Conservation (phyloP, 1,284 basidiomycete species). For the Testicularia cyperi region DNA sequence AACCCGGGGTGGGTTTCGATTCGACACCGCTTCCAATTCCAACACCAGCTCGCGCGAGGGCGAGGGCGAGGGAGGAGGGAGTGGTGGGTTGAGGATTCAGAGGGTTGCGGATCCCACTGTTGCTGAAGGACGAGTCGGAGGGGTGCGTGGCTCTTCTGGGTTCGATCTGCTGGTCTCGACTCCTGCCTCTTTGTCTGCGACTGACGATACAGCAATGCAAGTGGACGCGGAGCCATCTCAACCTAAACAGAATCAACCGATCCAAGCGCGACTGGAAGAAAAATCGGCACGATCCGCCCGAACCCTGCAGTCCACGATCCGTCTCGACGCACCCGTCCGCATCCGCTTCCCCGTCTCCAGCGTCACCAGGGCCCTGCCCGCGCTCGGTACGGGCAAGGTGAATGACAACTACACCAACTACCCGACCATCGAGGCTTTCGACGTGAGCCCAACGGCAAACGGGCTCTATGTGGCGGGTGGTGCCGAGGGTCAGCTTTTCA, state of each 20-base stretch:
- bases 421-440: slow-evolving; percentile 39
- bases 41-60: slow-evolving; percentile 27
- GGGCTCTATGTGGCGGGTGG: slow-evolving; percentile 40
- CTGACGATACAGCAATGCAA: too few relatives aligned
- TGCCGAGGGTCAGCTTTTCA: slow-evolving; percentile 30
- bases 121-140: slow-evolving; percentile 8
- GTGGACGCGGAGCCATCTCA: too few relatives aligned
- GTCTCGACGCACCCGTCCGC: slow-evolving; percentile 11
- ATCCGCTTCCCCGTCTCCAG: slow-evolving; percentile 12
- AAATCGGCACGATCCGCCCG: slow-evolving; percentile 10
- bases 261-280: background rate
- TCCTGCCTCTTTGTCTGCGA: too few relatives aligned
- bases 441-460: slow-evolving; percentile 13
- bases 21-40: too few relatives aligned
- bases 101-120: too few relatives aligned
- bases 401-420: slow-evolving; percentile 39
- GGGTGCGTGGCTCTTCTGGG: too few relatives aligned
- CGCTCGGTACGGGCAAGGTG: slow-evolving; percentile 13
- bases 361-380: slow-evolving; percentile 12
- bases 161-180: slow-evolving; percentile 20
- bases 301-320: slow-evolving; percentile 12
- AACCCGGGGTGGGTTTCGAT: slow-evolving; percentile 43
- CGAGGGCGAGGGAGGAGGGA: slow-evolving; percentile 12
- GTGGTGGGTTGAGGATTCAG: slow-evolving; percentile 8
- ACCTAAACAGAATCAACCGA: too few relatives aligned